Evolutionary conservation across 306 rosid genomes (phyloP), one percentile per base, ranked within the genome.

Genomic region (Astragalus glycyphyllos): DNA sequence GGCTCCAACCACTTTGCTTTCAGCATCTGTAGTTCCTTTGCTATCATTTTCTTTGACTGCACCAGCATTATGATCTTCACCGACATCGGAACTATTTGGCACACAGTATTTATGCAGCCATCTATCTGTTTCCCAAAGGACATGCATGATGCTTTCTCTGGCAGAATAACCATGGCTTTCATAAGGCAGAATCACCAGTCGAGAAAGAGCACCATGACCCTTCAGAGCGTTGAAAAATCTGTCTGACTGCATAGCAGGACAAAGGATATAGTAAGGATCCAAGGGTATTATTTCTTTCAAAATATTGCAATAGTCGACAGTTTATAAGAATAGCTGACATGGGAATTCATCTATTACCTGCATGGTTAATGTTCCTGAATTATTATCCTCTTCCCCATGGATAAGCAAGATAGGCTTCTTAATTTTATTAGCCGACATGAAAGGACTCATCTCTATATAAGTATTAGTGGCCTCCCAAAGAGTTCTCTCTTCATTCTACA

Each of bases 121-220:
- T 67, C 99, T 87, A 78, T 89, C 99, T 75, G 97, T 94, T 85
- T 94, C 99, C 99, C 99, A 94, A 31, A 94, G 96, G 58, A 94
- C 96, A 41, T 94, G 99, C 97, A 94, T 90, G 88, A 94, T 91
- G 85, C 99, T 94, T 82, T 94, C 99, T 67, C 96, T 85, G 74
- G 96, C 71, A 69, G 92, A 59, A 81, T 91, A 94, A 9, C 97
- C 92, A 73, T 94, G 99, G 90, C 99, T 94, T 82, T 94, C 99
- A 38, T 67, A 82, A 45, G 99, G 99, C 74, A 94, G 86, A 82
- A 94, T 73, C 74, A 94, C 99, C 15, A 94, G 88, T 56, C 99
- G 99, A 84, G 84, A 84, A 63, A 91, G 92, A 82, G 97, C 96
- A 29, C 99, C 99, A 14, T 94, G 97, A 77, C 99, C 99, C 85